These are phyloP conservation scores for Geotrichum armillariae DNA, from an alignment of 1,139 yeast species.

Conservation along the genomic window DNA sequence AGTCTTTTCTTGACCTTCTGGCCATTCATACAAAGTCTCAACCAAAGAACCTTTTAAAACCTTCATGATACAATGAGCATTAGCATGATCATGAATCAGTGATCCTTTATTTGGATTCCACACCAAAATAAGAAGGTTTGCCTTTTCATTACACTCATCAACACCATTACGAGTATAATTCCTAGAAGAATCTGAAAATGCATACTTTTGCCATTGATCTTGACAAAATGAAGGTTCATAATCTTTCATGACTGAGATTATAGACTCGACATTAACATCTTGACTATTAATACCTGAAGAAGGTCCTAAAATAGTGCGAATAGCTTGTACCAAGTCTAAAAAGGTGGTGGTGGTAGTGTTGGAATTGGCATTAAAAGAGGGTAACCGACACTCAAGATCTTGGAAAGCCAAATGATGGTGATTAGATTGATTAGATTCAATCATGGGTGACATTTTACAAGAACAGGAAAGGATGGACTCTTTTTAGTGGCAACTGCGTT, in stretches of 20 bases:
- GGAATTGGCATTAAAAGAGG: background rate
- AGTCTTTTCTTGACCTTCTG: constrained; percentile 34
- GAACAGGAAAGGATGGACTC: background rate
- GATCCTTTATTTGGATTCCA: constrained; percentile 74
- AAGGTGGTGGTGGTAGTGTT: constrained; percentile 25
- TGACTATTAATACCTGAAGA: constrained; percentile 43
- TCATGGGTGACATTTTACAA: background rate
- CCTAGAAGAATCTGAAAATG: constrained; percentile 53
- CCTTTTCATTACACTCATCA: constrained; percentile 65
- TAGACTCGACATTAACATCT: constrained; percentile 55
- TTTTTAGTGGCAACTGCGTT: background rate
- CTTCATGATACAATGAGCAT: constrained; percentile 62
- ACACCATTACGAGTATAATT: constrained; percentile 58
- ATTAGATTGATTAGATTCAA: no score
- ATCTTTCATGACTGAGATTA: constrained; percentile 49
- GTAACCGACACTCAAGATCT: no score
- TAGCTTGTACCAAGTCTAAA: constrained; percentile 37
- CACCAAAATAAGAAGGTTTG: constrained; percentile 64
- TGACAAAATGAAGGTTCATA: constrained; percentile 47
- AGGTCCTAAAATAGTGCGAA: constrained; percentile 40
- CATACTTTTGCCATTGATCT: constrained; percentile 61
- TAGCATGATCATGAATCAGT: constrained; percentile 74
- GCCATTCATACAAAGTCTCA: constrained; percentile 61
- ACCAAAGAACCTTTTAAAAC: constrained; percentile 58
- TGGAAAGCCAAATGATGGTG: no score